Evolutionary conservation across 768 basidiomycete genomes (phyloP).

Genomic region (Lactarius vividus): DNA sequence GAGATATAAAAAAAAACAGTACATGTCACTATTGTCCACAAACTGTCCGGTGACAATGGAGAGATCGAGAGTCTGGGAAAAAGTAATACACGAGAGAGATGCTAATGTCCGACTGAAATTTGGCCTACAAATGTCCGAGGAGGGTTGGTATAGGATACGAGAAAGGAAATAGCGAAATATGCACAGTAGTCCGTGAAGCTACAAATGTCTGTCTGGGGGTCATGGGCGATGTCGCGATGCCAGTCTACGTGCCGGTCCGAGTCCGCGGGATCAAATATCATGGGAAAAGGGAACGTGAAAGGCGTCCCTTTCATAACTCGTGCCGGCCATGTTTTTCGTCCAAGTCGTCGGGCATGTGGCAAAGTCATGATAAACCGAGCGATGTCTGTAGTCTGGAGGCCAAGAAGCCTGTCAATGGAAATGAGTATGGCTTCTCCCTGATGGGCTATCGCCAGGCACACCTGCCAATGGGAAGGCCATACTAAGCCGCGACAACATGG

Average conservation of each 20-base stretch:
- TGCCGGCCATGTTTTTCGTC: conserved; percentile 14
- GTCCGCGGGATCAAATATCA: conserved; percentile 17
- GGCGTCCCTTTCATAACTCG: background rate
- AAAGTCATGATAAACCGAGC: conserved; percentile 20
- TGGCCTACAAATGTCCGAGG: conserved; percentile 23
- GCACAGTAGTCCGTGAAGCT: conserved; percentile 24
- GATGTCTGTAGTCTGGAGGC: conserved; percentile 22
- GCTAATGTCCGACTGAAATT: conserved; percentile 10
- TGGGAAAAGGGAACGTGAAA: background rate
- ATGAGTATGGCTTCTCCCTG: background rate
- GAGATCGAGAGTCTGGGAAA: background rate
- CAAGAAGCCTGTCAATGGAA: conserved; percentile 14
- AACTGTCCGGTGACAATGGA: conserved; percentile 11
- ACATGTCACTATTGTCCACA: conserved; percentile 21
- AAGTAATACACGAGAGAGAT: conserved; percentile 15
- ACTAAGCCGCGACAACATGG: conserved; percentile 61
- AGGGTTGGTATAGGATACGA: conserved; percentile 11
- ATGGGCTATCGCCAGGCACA: conserved; percentile 8
- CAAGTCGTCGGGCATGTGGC: background rate
- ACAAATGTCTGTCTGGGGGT: conserved; percentile 18
- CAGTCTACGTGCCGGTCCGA: conserved; percentile 11
- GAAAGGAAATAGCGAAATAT: conserved; percentile 10
- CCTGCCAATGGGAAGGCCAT: conserved; percentile 59
- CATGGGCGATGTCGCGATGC: conserved; percentile 9
- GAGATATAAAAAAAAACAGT: background rate